Evolutionary conservation across 2,329 filamentous ascomycete species (phyloP).

Genomic region (Fusarium secorum): DNA sequence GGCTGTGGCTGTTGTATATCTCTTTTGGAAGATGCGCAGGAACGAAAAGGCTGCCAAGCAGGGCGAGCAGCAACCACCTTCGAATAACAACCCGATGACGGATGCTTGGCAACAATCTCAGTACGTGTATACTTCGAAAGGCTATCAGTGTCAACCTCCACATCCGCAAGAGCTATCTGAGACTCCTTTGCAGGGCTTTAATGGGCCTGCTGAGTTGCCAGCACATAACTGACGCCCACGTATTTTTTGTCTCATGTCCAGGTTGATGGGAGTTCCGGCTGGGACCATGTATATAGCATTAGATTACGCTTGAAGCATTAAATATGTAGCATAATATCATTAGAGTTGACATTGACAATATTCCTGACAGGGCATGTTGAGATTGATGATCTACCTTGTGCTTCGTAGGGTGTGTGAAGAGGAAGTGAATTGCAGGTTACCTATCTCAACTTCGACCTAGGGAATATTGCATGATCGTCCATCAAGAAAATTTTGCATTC

Average conservation of each 20-base stretch:
- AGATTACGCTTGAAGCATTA: neutral
- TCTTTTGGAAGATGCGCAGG: conserved; percentile 26
- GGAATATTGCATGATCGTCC: neutral
- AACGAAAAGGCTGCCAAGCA: neutral
- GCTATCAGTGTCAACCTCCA: neutral
- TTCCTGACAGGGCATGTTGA: neutral
- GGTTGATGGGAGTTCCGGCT: neutral
- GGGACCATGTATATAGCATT: neutral
- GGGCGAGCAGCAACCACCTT: neutral
- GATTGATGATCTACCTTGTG: neutral
- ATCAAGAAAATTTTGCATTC: neutral
- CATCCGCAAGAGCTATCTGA: conserved; percentile 19
- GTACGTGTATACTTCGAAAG: neutral
- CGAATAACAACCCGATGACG: neutral
- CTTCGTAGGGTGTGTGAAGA: neutral
- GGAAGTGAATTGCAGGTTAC: neutral
- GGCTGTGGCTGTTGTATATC: neutral
- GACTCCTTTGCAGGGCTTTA: conserved; percentile 5
- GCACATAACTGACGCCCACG: conserved; percentile 14
- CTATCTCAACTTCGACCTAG: neutral
- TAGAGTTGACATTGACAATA: neutral
- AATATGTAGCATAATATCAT: neutral
- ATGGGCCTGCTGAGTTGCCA: conserved; percentile 15
- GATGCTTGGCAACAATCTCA: conserved; percentile 14
- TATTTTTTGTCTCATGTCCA: neutral